These are phyloP conservation scores for Kockovaella imperatae DNA, from an alignment of 768 basidiomycete species.

Conservation along the genomic window DNA sequence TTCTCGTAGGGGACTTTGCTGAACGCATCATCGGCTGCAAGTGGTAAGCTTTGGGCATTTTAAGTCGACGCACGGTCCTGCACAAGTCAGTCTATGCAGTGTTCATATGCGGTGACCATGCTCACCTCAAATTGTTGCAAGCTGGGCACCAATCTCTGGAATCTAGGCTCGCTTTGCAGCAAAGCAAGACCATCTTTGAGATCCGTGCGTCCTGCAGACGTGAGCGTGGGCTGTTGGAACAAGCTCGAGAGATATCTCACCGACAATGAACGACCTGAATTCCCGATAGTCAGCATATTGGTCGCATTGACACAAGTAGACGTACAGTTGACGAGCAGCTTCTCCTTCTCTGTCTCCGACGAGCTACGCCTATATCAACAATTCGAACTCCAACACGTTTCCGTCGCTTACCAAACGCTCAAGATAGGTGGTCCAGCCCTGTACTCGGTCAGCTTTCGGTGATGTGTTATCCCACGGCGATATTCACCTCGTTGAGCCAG, in stretches of 20 bases:
- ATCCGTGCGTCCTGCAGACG: slow-evolving; percentile 53
- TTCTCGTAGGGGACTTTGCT: slow-evolving; percentile 60
- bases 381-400: not conserved
- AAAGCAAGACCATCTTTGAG: slow-evolving; percentile 63
- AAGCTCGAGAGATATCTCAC: slow-evolving; percentile 10
- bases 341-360: slow-evolving; percentile 63
- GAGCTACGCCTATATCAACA: slow-evolving; percentile 42
- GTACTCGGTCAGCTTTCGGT: not conserved
- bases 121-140: slow-evolving; percentile 54
- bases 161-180: slow-evolving; percentile 59
- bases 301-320: not conserved
- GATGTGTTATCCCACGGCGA: not conserved
- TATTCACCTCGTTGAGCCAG: slow-evolving; percentile 45
- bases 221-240: not conserved
- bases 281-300: not conserved
- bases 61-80: slow-evolving; percentile 18
- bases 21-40: slow-evolving; percentile 63
- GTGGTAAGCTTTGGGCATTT: slow-evolving; percentile 18
- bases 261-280: slow-evolving; percentile 32
- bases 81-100: not conserved
- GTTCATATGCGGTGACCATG: not conserved
- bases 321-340: slow-evolving; percentile 63
- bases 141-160: slow-evolving; percentile 69
- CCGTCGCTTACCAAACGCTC: slow-evolving; percentile 55
- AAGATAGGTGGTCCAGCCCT: slow-evolving; percentile 87